Evolutionary conservation across 2,329 filamentous ascomycete genomes (phyloP).

Genomic region (Fusarium sp.): DNA sequence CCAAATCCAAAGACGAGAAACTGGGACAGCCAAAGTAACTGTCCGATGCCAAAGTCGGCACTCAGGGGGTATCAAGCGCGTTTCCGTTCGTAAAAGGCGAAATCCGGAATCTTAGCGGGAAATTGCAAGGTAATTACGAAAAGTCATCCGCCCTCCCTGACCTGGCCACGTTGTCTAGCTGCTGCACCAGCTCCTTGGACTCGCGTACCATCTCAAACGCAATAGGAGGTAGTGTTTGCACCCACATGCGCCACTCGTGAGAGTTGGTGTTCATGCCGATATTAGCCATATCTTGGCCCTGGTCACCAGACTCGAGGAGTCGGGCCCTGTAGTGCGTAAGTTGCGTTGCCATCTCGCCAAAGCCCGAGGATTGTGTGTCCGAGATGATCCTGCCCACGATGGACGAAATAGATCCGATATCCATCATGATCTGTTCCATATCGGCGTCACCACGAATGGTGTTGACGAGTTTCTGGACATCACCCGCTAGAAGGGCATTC

Average conservation of each 20-base stretch:
- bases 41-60: conserved; percentile 28
- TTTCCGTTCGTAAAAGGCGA: conserved; percentile 20
- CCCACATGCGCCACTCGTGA: conserved; percentile 68
- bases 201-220: conserved; percentile 87
- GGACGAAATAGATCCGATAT: conserved; percentile 73
- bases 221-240: conserved; percentile 76
- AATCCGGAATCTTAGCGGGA: conserved; percentile 20
- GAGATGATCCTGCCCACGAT: conserved; percentile 74
- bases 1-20: conserved; percentile 31
- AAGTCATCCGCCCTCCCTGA: conserved; percentile 55
- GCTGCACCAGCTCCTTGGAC: conserved; percentile 72
- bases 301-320: conserved; percentile 68
- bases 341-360: conserved; percentile 61
- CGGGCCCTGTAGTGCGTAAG: conserved; percentile 70
- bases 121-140: conserved; percentile 48
- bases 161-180: conserved; percentile 51
- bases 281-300: conserved; percentile 65
- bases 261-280: conserved; percentile 58
- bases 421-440: conserved; percentile 69
- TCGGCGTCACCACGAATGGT: conserved; percentile 71
- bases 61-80: conserved; percentile 36
- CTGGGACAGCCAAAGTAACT: conserved; percentile 18
- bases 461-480: conserved; percentile 80
- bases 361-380: conserved; percentile 66
- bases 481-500: conserved; percentile 77